Conservation (phyloP, 1,284 basidiomycete species). For the Leccinum subfulvum region DNA sequence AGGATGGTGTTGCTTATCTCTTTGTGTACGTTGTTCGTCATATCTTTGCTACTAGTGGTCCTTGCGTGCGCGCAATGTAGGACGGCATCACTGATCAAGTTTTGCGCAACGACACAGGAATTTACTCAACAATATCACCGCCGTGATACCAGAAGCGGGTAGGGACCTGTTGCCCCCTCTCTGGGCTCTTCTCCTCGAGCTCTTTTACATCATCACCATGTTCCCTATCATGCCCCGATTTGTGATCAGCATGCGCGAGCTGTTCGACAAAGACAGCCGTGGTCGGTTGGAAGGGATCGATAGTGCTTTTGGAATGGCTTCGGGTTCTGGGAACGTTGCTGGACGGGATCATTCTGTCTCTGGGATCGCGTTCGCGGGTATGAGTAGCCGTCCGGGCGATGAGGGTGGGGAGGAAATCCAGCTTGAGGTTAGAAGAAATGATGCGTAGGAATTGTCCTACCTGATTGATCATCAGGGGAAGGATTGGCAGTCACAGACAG, state of each 20-base stretch:
- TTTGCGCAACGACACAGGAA: too few species aligned
- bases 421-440: not conserved
- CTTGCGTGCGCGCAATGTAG: too few species aligned
- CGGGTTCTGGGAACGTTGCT: not conserved
- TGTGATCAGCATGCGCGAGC: not conserved
- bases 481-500: not conserved
- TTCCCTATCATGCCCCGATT: not conserved
- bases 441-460: not conserved
- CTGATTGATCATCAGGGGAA: not conserved
- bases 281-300: not conserved
- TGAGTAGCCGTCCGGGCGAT: not conserved
- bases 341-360: not conserved
- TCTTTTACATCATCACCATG: not conserved
- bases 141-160: fast-evolving
- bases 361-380: not conserved
- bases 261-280: not conserved
- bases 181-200: too few species aligned
- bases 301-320: not conserved
- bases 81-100: too few species aligned
- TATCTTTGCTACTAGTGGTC: too few species aligned
- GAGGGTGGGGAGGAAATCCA: not conserved
- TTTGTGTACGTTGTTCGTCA: too few species aligned
- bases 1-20: too few species aligned
- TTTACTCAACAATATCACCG: too few species aligned
- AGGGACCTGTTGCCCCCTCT: too few species aligned